Evolutionary conservation across 2,329 filamentous ascomycete genomes (phyloP).

Genomic region (Cladosporium cucumerinum): DNA sequence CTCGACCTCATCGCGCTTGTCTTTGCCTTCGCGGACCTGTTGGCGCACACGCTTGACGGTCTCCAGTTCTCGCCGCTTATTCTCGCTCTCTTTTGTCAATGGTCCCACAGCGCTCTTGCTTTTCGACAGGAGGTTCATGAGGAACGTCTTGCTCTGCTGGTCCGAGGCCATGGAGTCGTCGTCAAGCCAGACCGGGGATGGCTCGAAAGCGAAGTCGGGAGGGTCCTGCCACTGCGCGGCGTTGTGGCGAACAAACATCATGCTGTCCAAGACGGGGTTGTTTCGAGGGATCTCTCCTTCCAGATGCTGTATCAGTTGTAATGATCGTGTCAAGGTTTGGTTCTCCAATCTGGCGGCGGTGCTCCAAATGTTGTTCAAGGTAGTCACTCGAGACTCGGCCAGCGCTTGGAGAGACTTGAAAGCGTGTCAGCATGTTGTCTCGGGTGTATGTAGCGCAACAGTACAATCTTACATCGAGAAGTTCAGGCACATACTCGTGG

Average conservation of each 20-base stretch:
- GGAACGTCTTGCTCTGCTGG: constrained; percentile 80
- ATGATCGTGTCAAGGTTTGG: constrained; percentile 72
- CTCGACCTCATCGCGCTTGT: constrained; percentile 84
- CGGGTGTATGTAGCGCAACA: background rate
- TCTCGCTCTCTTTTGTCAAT: constrained; percentile 76
- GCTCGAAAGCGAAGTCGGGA: constrained; percentile 79
- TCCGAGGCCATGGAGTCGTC: constrained; percentile 83
- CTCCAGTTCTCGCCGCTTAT: constrained; percentile 82
- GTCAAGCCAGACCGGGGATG: constrained; percentile 95
- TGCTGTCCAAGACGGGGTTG: constrained; percentile 81
- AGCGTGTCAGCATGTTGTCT: background rate
- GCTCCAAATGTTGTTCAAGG: constrained; percentile 82
- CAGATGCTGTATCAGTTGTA: constrained; percentile 68
- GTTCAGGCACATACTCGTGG: constrained; percentile 90
- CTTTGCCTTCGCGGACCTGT: constrained; percentile 74
- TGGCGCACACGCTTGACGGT: constrained; percentile 69
- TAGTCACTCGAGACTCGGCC: constrained; percentile 80
- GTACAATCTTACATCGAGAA: constrained; percentile 68
- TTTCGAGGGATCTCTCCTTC: constrained; percentile 82
- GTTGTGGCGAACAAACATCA: constrained; percentile 98
- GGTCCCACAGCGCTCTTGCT: constrained; percentile 82
- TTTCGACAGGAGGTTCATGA: constrained; percentile 88
- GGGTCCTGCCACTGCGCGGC: constrained; percentile 79
- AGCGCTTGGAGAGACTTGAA: constrained; percentile 76
- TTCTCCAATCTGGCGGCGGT: constrained; percentile 75